A percentile compares a stretch with the other conserved stretches of the same genome.
These are phyloP conservation scores for Cupressus sempervirens DNA, from an alignment of 75 land plant genomes.

Conservation along the genomic window DNA sequence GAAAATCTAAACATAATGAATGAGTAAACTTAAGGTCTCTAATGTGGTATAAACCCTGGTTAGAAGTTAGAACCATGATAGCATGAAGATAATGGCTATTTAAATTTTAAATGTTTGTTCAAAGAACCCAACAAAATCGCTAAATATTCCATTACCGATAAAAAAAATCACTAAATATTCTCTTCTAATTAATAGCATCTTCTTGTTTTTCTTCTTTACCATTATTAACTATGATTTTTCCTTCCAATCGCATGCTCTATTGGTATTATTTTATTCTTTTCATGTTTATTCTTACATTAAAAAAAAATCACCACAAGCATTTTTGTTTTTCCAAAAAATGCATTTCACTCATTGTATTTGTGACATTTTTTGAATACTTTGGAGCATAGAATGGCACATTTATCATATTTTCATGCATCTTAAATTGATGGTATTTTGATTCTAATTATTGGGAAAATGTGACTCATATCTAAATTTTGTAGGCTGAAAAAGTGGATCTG, in stretches of 20 bases:
- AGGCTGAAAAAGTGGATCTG: slow-evolving; percentile 1
- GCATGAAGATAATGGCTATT: neutral
- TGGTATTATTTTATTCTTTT: neutral
- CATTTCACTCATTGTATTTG: neutral
- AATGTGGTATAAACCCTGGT: neutral
- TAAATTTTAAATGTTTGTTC: neutral
- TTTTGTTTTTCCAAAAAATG: neutral
- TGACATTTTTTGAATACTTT: neutral
- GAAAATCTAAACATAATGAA: no score
- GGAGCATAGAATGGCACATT: neutral
- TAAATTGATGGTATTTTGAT: neutral
- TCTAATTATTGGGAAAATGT: neutral
- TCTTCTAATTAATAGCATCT: neutral
- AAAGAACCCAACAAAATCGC: neutral
- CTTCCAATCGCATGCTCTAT: neutral
- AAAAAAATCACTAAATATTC: neutral
- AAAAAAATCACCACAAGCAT: neutral
- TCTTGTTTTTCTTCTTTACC: neutral
- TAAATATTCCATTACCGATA: neutral
- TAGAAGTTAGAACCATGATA: neutral
- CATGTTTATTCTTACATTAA: neutral
- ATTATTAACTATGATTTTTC: neutral
- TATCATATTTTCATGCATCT: neutral
- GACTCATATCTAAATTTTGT: neutral
- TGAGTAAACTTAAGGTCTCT: no score